Evolutionary conservation across 1,284 basidiomycete genomes (phyloP), one percentile per base, ranked within the genome.

Genomic region (Prillingera fragicola): DNA sequence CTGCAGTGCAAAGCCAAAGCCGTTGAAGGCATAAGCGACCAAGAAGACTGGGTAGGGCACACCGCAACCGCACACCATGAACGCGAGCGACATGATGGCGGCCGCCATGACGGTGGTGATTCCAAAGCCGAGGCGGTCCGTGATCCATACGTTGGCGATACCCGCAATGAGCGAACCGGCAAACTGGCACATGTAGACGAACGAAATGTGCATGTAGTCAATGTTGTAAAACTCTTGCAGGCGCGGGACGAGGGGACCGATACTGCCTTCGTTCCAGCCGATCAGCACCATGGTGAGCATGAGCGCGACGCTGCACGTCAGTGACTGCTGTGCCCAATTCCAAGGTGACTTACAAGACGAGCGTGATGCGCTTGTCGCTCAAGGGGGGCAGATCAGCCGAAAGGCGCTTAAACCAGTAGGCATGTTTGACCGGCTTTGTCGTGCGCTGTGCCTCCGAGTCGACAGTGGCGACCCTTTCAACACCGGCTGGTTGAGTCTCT

Each of bases 121-220:
- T 41, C 81, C 82, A 53, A 83, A 80, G 0, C 80, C 80, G 15
- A 80, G 54, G 31, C 67, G 74, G 32, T 80, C 76, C 0, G 74
- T 77, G n/a, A 83, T 50, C 35, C 71, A 74, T 1, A 83, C 75
- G 53, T 81, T 81, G 3, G 73, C 5, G 3, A 48, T 33, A 8
- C 42, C 50, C 6, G 29, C 42, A 14, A 37, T 23, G 21, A 52
- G 24, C 5, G 35, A 35, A 21, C 50, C 50, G 4, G 18, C 50
- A n/a, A 52, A 52, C 1, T 18, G 15, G 5, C 39, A 42, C 17
- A 35, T 25, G 42, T 48, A 52, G 25, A 52, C 33, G 8, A 52
- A 39, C 3, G 50, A 52, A 26, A 48, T 43, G n/a, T n/a, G n/a
- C n/a, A n/a, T 50, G 43, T 14, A 1, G 37, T 49, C 10, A 49